These are phyloP conservation scores for Coemansia sp. DNA, from an alignment of 192 early-diverging fungal genomes.

Conservation along the genomic window DNA sequence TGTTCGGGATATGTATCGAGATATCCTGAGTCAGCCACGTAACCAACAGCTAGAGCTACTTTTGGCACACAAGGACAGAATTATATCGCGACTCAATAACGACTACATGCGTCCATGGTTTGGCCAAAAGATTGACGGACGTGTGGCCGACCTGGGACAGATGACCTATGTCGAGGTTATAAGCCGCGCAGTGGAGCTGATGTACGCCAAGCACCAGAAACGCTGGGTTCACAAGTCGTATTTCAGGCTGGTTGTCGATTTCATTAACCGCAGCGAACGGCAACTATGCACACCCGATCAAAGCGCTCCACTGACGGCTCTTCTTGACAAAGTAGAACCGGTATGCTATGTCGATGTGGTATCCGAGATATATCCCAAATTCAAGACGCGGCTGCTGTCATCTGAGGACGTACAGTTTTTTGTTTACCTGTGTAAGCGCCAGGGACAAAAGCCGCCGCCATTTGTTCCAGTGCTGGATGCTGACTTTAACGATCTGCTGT, in stretches of 20 bases:
- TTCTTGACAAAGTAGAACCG: background rate
- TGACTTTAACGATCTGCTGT: conserved; percentile 88
- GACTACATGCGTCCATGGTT: conserved; percentile 86
- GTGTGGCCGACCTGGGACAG: conserved; percentile 76
- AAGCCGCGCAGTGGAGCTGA: conserved; percentile 75
- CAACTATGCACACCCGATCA: conserved; percentile 38
- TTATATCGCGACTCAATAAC: conserved; percentile 75
- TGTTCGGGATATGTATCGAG: conserved; percentile 77
- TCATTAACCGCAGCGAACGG: conserved; percentile 65
- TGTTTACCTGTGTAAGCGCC: conserved; percentile 48
- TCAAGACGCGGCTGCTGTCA: conserved; percentile 12
- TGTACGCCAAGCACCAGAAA: conserved; percentile 73
- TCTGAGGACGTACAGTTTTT: conserved; percentile 48
- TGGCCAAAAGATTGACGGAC: conserved; percentile 76
- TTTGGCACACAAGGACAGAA: conserved; percentile 70
- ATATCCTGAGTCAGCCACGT: conserved; percentile 80
- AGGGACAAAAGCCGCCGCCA: conserved; percentile 84
- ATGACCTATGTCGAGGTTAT: conserved; percentile 94
- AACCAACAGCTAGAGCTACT: conserved; percentile 76
- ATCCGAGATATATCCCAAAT: conserved; percentile 9
- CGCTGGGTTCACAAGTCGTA: conserved; percentile 83
- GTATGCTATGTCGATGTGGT: conserved; percentile 21
- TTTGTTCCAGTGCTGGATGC: conserved; percentile 90
- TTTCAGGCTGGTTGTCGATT: conserved; percentile 57
- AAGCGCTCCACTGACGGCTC: background rate